Evolutionary conservation across 2,329 filamentous ascomycete genomes (phyloP), one percentile per base, ranked within the genome.

Genomic region (Penicillium hordei): DNA sequence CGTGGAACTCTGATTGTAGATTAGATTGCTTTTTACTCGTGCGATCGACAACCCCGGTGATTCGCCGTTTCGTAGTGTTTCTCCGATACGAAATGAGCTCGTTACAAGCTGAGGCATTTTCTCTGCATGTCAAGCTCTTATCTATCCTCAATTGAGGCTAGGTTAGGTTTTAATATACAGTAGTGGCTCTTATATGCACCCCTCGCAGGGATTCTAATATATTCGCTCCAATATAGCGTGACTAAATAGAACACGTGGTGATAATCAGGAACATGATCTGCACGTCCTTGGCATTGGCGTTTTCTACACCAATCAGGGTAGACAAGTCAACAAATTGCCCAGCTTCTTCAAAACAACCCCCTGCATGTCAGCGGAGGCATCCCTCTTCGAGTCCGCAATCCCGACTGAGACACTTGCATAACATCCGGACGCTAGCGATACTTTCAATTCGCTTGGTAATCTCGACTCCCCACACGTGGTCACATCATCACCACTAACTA

Each of bases 331-430:
- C 25, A 85, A 70, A 38, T 70, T 69, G 13, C 73, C 69, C 58
- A 87, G 64, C 70, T 82, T 86, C 19, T 79, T 68, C 61, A 82
- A 56, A 44, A 86, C 83, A 25, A 76, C 68, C 4, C 69, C 75
- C 75, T 87, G 85, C 66, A 76, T 70, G 2, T 75, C 79, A 42
- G 79, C 79, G 58, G 79, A 69, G 0, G 81, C 83, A 50, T 86
- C 87, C 1, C 78, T 79, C 81, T 89, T 89, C 57, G 85, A 82
- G 2, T 70, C 73, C 12, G 86, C 82, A 64, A 83, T 76, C 0
- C 84, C 87, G 4, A 88, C 82, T 60, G 85, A 89, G 44, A 90
- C 78, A 40, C 84, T 83, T 19, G 83, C 82, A 70, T 81, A 85
- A 68, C 88, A 90, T 0, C 82, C 83, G 1, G 71, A 74, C 2